phyloP scores from a whole-genome alignment of 1,284 basidiomycete genomes.

The Volvariella volvacea region DNA sequence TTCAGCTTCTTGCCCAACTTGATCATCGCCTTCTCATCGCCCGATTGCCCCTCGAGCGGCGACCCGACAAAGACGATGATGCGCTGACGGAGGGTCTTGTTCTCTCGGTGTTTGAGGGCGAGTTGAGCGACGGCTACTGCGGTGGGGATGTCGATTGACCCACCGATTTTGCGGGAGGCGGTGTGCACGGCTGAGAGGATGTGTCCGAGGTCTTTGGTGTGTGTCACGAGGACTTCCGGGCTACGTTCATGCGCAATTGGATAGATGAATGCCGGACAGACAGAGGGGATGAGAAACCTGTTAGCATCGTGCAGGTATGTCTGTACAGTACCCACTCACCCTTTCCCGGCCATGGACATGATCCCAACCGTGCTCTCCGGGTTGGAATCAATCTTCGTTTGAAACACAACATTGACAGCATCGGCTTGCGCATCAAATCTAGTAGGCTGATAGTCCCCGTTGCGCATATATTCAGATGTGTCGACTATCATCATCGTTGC shows the following conservation, averaged over 20 bases:
- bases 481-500: conserved; percentile 91
- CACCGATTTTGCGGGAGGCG: conserved; percentile 66
- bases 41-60: conserved; percentile 63
- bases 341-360: conserved; percentile 97
- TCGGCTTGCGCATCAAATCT: conserved; percentile 89
- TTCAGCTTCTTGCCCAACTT: conserved; percentile 95
- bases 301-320: neutral
- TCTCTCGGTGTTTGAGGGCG: conserved; percentile 95
- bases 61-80: conserved; percentile 93
- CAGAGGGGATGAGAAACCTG: too few species aligned
- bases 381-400: conserved; percentile 91
- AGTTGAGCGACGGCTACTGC: conserved; percentile 92
- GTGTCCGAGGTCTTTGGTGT: conserved; percentile 93
- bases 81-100: conserved; percentile 96
- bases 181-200: conserved; percentile 78
- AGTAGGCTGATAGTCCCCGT: conserved; percentile 90
- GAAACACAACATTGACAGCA: conserved; percentile 87
- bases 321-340: conserved; percentile 42
- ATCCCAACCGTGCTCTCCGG: conserved; percentile 96
- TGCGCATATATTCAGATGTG: conserved; percentile 94
- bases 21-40: conserved; percentile 72
- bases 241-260: conserved; percentile 29
- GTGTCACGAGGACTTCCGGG: conserved; percentile 92
- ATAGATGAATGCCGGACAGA: neutral
- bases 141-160: conserved; percentile 80